Evolutionary conservation across 2,329 filamentous ascomycete species (phyloP).

Genomic region (Pseudogymnoascus sp.): DNA sequence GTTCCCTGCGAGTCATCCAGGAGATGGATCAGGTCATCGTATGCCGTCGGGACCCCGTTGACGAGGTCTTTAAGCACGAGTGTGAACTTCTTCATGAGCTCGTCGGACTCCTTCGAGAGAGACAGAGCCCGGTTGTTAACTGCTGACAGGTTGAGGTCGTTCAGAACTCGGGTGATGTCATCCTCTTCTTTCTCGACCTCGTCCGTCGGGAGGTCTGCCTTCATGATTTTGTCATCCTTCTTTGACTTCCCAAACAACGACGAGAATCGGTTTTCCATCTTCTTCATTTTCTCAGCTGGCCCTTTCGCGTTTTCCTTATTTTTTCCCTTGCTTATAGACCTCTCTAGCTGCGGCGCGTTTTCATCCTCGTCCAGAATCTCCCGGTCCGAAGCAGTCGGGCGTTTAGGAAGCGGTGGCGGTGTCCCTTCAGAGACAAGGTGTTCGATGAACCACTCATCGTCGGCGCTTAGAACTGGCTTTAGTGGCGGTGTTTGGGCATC

Average conservation of each 20-base stretch:
- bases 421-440: constrained; percentile 42
- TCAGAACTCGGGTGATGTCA: constrained; percentile 72
- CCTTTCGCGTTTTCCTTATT: constrained; percentile 27
- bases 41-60: constrained; percentile 88
- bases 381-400: constrained; percentile 19
- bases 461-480: constrained; percentile 42
- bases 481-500: constrained; percentile 7
- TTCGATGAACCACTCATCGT: constrained; percentile 52
- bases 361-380: constrained; percentile 15
- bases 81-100: constrained; percentile 76
- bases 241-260: constrained; percentile 31
- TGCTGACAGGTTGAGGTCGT: constrained; percentile 74
- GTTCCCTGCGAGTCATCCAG: constrained; percentile 53
- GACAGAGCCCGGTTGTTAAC: constrained; percentile 81
- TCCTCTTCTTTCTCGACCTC: constrained; percentile 48
- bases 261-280: constrained; percentile 33
- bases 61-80: constrained; percentile 85
- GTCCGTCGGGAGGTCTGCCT: constrained; percentile 26
- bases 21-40: constrained; percentile 67
- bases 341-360: constrained; percentile 1
- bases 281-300: constrained; percentile 24
- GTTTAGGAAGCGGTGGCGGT: constrained; percentile 43
- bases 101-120: constrained; percentile 74
- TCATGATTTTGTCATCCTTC: constrained; percentile 31
- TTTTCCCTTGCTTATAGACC: constrained; percentile 20